A percentile compares a stretch with the other conserved stretches of the same genome.
These are phyloP conservation scores for Platanus orientalis DNA, from an alignment of 164 flowering plant species.

Conservation along the genomic window DNA sequence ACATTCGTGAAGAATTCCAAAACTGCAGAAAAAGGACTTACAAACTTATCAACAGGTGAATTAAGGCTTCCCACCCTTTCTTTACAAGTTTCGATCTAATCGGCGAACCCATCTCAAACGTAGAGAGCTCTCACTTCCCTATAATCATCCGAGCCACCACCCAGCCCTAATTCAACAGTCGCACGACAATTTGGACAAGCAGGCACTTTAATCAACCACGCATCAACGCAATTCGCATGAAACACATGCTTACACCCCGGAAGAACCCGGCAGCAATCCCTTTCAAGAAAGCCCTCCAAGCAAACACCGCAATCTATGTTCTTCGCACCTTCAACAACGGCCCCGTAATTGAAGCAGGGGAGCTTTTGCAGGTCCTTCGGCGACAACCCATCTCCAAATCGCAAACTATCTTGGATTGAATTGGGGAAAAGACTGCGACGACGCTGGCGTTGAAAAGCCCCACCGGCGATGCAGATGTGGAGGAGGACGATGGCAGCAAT, in stretches of 20 bases:
- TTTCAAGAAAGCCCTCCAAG: slow-evolving; percentile 40
- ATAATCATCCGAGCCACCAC: background rate
- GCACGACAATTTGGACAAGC: slow-evolving; percentile 62
- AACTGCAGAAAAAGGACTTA: slow-evolving; percentile 1
- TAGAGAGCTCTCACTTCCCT: background rate
- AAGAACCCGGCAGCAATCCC: slow-evolving; percentile 49
- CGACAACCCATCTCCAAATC: slow-evolving; percentile 22
- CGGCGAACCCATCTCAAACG: background rate
- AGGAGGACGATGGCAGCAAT: slow-evolving; percentile 47
- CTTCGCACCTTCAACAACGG: background rate
- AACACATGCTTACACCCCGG: slow-evolving; percentile 53
- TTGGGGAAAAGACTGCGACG: background rate
- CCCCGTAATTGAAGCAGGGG: slow-evolving; percentile 29
- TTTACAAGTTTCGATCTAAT: background rate
- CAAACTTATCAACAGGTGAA: background rate
- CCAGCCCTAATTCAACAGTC: slow-evolving; percentile 15
- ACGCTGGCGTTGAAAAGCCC: slow-evolving; percentile 32
- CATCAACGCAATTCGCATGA: slow-evolving; percentile 52
- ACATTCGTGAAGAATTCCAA: too few species aligned
- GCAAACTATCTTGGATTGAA: background rate
- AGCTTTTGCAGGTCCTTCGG: slow-evolving; percentile 26
- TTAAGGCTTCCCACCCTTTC: background rate
- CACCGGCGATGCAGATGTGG: slow-evolving; percentile 40
- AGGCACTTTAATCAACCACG: slow-evolving; percentile 50
- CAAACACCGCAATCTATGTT: slow-evolving; percentile 49